phyloP scores from a whole-genome alignment of 306 rosid genomes.

The Betula pendula region DNA sequence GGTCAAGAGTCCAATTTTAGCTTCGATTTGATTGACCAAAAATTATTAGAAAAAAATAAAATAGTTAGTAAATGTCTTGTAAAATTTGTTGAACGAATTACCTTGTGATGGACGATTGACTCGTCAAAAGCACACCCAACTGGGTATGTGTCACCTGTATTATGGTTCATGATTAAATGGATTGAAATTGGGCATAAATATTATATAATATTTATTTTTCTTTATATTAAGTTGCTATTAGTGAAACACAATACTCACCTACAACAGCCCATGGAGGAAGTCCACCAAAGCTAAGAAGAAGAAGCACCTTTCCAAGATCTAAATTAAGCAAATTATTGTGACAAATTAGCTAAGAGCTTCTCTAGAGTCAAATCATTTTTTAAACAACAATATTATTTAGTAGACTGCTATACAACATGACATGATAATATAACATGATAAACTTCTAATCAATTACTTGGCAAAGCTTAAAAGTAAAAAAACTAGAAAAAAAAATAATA shows the following conservation, averaged over 20 bases:
- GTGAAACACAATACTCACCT: slow-evolving; percentile 36
- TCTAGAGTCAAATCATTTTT: no score
- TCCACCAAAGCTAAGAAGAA: slow-evolving; percentile 76
- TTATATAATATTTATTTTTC: neutral
- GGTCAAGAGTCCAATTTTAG: neutral
- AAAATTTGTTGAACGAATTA: neutral
- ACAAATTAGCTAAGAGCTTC: slow-evolving; percentile 12
- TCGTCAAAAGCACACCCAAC: slow-evolving; percentile 81
- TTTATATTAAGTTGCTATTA: neutral
- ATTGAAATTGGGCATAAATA: neutral
- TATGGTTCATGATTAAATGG: slow-evolving; percentile 10
- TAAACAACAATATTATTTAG: no score
- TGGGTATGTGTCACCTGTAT: slow-evolving; percentile 77
- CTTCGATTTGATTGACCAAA: slow-evolving; percentile 1
- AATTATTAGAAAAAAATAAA: neutral
- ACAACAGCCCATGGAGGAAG: slow-evolving; percentile 95
- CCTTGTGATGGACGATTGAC: slow-evolving; percentile 55
- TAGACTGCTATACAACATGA: no score
- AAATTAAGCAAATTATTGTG: neutral
- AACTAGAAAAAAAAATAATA: no score
- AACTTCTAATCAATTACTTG: no score
- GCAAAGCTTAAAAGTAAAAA: no score
- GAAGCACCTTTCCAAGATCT: slow-evolving; percentile 90
- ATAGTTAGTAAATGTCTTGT: no score
- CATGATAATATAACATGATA: no score